Evolutionary conservation across 2,329 filamentous ascomycete genomes (phyloP).

Genomic region (Diaporthe ampelina): DNA sequence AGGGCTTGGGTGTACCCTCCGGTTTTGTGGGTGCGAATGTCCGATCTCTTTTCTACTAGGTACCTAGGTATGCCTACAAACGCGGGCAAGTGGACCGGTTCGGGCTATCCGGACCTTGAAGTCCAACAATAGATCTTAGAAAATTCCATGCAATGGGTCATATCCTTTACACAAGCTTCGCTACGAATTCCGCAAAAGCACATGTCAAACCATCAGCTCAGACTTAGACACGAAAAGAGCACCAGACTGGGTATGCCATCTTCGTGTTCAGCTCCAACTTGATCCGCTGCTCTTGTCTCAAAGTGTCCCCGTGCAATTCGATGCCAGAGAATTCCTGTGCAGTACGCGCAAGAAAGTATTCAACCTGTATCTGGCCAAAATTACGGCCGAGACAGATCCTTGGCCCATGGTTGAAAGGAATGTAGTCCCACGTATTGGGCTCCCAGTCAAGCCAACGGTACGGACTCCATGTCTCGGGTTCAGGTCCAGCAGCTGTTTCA

Average conservation of each 20-base stretch:
- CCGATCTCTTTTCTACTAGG: not conserved
- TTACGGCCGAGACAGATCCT: not conserved
- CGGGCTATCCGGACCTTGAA: not conserved
- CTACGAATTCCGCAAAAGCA: not conserved
- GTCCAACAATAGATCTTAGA: not conserved
- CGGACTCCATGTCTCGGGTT: not conserved
- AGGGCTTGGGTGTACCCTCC: too few species aligned
- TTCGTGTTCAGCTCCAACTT: not conserved
- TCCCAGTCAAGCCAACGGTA: not conserved
- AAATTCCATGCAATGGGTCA: not conserved
- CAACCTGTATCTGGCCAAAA: not conserved
- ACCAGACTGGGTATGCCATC: not conserved
- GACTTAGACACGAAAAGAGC: not conserved
- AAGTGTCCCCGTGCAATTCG: not conserved
- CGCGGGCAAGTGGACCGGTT: not conserved
- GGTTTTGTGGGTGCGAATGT: too few species aligned
- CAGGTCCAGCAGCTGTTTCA: not conserved
- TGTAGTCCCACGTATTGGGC: not conserved
- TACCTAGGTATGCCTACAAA: too few species aligned
- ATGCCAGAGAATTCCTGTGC: not conserved
- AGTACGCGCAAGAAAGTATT: not conserved
- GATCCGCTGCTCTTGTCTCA: not conserved
- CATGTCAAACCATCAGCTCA: not conserved
- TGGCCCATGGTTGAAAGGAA: not conserved
- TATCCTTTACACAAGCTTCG: not conserved